Evolutionary conservation across 495 filamentous ascomycete genomes (phyloP).

Genomic region (Lasiosphaeria hispida): DNA sequence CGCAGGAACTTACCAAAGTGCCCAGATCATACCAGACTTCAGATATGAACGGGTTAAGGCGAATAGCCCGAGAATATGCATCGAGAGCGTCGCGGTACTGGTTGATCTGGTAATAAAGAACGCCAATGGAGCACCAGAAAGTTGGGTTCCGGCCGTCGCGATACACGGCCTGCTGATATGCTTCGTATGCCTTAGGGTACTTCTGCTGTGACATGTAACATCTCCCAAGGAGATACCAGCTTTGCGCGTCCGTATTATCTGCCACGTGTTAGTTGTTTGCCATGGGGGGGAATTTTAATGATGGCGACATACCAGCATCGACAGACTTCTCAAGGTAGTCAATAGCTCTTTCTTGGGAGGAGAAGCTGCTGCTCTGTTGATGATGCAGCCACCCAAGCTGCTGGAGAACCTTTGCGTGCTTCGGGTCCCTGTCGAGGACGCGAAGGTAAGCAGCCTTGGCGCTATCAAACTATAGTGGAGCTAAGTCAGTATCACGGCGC

Average conservation of each 20-base stretch:
- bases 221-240: constrained; percentile 95
- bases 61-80: constrained; percentile 96
- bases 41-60: constrained; percentile 96
- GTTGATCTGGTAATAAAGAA: constrained; percentile 99
- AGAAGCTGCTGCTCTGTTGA: constrained; percentile 85
- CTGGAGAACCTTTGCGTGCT: constrained; percentile 96
- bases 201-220: constrained; percentile 99
- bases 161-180: constrained; percentile 98
- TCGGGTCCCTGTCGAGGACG: constrained; percentile 91
- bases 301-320: constrained; percentile 67
- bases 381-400: constrained; percentile 98
- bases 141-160: constrained; percentile 97
- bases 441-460: constrained; percentile 89
- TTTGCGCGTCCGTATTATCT: constrained; percentile 95
- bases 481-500: constrained; percentile 26
- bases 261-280: constrained; percentile 38
- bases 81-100: constrained; percentile 98
- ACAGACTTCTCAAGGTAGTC: constrained; percentile 98
- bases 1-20: constrained; percentile 70
- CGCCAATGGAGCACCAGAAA: constrained; percentile 99
- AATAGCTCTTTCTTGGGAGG: constrained; percentile 91
- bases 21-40: constrained; percentile 99
- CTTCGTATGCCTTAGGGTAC: constrained; percentile 98
- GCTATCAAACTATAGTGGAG: constrained; percentile 69
- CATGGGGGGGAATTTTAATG: constrained; percentile 1